These are phyloP conservation scores for Lyophyllum decastes DNA, from an alignment of 768 basidiomycete genomes.

Conservation along the genomic window DNA sequence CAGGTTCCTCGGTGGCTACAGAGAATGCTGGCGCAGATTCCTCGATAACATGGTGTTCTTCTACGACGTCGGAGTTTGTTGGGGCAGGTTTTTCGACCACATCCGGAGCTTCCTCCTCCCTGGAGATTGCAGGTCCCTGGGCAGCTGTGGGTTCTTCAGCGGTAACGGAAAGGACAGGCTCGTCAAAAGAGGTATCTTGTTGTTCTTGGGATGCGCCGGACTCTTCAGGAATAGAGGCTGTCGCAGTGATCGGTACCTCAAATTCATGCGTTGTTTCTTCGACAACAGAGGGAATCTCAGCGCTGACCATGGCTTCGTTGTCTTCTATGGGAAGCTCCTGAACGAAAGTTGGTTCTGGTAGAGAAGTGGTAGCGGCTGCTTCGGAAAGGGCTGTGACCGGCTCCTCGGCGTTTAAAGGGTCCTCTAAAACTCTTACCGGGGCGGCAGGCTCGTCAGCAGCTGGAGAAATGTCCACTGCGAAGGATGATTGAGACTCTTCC, in stretches of 20 bases:
- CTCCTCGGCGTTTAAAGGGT: background rate
- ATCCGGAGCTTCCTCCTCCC: background rate
- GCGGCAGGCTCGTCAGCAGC: too few species aligned
- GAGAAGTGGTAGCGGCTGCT: background rate
- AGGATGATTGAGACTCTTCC: background rate
- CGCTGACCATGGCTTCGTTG: background rate
- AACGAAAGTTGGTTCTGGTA: background rate
- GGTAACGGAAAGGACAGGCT: background rate
- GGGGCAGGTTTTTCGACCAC: background rate
- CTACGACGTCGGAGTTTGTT: background rate
- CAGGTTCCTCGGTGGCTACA: background rate
- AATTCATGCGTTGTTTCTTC: background rate
- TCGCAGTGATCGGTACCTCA: background rate
- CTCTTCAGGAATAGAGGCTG: background rate
- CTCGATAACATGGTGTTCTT: background rate
- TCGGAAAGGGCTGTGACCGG: background rate
- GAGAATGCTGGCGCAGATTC: too few species aligned
- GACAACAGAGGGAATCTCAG: background rate
- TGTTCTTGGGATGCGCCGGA: too few species aligned
- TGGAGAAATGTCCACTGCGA: too few species aligned
- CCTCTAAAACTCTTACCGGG: too few species aligned
- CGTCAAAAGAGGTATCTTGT: too few species aligned
- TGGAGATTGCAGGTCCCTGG: background rate
- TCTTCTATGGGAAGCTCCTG: background rate
- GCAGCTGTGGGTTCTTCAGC: background rate